Base-by-base conservation (phyloP, 1,139 yeast species). In the Geotrichum citri-aurantii region DNA sequence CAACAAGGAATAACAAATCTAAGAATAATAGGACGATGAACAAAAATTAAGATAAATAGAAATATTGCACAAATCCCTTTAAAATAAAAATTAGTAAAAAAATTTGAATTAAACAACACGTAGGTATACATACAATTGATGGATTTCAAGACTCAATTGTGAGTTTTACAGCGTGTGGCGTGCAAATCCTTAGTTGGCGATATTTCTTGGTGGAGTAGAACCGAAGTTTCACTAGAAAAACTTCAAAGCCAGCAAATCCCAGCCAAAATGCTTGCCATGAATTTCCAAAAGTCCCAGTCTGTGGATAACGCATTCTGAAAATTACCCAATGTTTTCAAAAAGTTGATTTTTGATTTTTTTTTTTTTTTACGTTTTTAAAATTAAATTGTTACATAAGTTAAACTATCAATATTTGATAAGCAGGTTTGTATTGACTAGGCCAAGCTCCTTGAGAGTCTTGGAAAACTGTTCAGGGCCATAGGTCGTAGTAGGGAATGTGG, bases 401-500 rank as follows among this genome's bases (percentile, higher is more conserved):
- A 37, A 26, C 29, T 24, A 51, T 2, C 11, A 37, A 17, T 42
- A 17, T 31, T 57, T 59, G 12, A 59, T 49, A 31, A 59, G 31
- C 23, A 70, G 63, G 44, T 64, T 68, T 19, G 73, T 65, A 54
- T 71, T 71, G 33, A 71, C 59, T 50, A 71, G 63, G 5, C 68
- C 71, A 11, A 69, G 66, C 54, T 72, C 72, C 49, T 67, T 65
- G 47, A 73, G 60, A 0, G 71, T 65, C 57, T 63, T 58, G 21
- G 61, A 64, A 54, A 68, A 65, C 37, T 67, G 69, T n/a, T 61
- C 64, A 8, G 59, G 51, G 11, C 64, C 64, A 29, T 62, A 64
- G 11, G 63, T 63, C 48, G 64, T 63, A 8, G 71, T 70, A 11
- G 77, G 77, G 59, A 72, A 73, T 3, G 74, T 70, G 24, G 74